Evolutionary conservation across 345 rosid genomes (phyloP).

Genomic region (Brassica nigra): DNA sequence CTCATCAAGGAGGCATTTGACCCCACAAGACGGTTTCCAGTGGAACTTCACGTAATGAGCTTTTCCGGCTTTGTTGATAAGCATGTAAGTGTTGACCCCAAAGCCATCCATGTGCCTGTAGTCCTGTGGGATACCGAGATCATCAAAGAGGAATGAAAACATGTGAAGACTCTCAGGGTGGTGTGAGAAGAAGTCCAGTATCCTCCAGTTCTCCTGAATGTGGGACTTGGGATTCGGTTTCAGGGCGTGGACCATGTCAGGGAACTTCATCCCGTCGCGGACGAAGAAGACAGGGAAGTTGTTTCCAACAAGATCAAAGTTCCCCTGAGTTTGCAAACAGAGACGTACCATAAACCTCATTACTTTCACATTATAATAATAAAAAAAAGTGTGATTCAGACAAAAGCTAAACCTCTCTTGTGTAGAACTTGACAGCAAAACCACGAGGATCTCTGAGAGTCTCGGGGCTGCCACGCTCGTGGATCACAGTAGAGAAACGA

Average conservation of each 20-base stretch:
- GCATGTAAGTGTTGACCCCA: conserved; percentile 84
- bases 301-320: conserved; percentile 98
- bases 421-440: conserved; percentile 95
- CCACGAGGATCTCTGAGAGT: conserved; percentile 96
- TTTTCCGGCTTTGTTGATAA: conserved; percentile 90
- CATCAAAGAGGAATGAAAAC: conserved; percentile 88
- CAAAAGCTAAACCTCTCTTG: conserved; percentile 73
- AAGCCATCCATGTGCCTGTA: conserved; percentile 96
- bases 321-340: conserved; percentile 61
- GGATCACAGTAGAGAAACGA: conserved; percentile 97
- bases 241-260: conserved; percentile 88
- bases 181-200: conserved; percentile 90
- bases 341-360: background rate
- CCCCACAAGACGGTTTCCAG: conserved; percentile 97
- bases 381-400: too few relatives aligned
- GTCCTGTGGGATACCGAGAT: conserved; percentile 87
- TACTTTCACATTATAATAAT: too few relatives aligned
- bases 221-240: conserved; percentile 99
- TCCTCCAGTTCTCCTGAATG: conserved; percentile 96
- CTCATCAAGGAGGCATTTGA: conserved; percentile 76
- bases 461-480: conserved; percentile 99
- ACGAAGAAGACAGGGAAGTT: conserved; percentile 94
- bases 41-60: conserved; percentile 86
- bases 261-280: conserved; percentile 96
- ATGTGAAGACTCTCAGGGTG: conserved; percentile 92